phyloP scores from a whole-genome alignment of 768 basidiomycete species.

The Pisolithus microcarpus region DNA sequence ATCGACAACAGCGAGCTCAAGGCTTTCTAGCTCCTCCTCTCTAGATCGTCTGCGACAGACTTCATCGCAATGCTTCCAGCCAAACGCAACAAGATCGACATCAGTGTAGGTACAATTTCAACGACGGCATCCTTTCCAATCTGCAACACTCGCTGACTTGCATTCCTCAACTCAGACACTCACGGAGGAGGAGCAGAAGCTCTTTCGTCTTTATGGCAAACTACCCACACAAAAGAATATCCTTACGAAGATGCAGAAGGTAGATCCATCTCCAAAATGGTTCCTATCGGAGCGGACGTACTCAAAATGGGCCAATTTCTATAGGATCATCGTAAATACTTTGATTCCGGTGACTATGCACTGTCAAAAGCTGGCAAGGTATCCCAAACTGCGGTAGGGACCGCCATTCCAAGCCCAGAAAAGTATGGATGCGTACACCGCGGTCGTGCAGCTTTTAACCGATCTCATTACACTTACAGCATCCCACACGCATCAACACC shows the following conservation, averaged over 20 bases:
- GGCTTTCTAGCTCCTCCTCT: slow-evolving; percentile 22
- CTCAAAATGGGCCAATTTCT: slow-evolving; percentile 5
- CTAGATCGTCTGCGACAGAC: slow-evolving; percentile 8
- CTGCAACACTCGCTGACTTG: slow-evolving; percentile 16
- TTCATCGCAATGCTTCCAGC: slow-evolving; percentile 56
- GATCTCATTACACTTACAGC: slow-evolving; percentile 32
- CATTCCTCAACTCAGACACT: slow-evolving; percentile 47
- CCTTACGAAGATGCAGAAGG: slow-evolving; percentile 94
- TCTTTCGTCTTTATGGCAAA: slow-evolving; percentile 93
- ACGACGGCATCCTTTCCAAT: neutral
- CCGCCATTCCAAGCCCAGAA: slow-evolving; percentile 96
- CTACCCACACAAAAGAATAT: slow-evolving; percentile 90
- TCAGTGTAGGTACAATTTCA: slow-evolving; percentile 58
- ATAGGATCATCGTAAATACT: slow-evolving; percentile 92
- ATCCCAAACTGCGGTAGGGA: slow-evolving; percentile 86
- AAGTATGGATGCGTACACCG: slow-evolving; percentile 49
- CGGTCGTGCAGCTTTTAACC: neutral
- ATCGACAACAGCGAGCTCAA: neutral
- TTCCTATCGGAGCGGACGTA: slow-evolving; percentile 2
- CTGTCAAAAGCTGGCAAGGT: slow-evolving; percentile 90
- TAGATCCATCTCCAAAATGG: slow-evolving; percentile 23
- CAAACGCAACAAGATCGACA: slow-evolving; percentile 88
- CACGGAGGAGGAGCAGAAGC: slow-evolving; percentile 85
- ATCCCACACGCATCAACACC: slow-evolving; percentile 88
- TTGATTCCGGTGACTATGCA: slow-evolving; percentile 98